Base-by-base conservation (phyloP, 192 early-diverging fungal species). In the Coemansia sp. region DNA sequence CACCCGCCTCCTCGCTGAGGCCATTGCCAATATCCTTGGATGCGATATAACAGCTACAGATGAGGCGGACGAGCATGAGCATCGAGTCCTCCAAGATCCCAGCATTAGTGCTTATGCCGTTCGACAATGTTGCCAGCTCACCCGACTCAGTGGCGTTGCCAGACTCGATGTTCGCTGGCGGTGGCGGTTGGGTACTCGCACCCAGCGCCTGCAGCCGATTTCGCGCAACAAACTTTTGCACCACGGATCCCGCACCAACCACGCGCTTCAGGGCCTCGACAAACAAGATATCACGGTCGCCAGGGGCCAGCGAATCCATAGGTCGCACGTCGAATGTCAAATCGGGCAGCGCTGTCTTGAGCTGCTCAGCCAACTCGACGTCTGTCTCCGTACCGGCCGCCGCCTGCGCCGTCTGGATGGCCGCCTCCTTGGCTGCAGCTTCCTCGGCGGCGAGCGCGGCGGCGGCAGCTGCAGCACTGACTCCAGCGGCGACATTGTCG, bases 41-140 rank as follows among this genome's bases (percentile, higher is more conserved):
- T 34, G 76, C 43, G 8, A 84, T 29, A 38, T 79, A 84, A 69
- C 74, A 76, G 71, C 76, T 75, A n/a, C 74, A 54, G 20, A 84
- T 63, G 60, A 78, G 67, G 5, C 82, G 77, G 51, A 84, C 82
- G 3, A 84, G 76, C 70, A 79, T 65, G 57, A 84, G 54, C 62
- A 78, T 74, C 46, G 71, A 69, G 66, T 84, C 82, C 51, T 84
- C 82, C 40, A 84, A 68, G 0, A 84, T 60, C 15, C 76, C 76
- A 13, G 74, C 70, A 55, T 79, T 84, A 0, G 82, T 76, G 65
- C 71, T 79, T 51, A 76, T 41, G 0, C 82, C 82, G 62, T 76
- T 79, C 15, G 67, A 27, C 65, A 84, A 57, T 24, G 41, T 16
- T 3, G 38, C 31, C 38, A 12, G 36, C 1, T 49, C 66, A 4